Evolutionary conservation across 805 yeast genomes (phyloP).

Genomic region (Suhomyces kilbournensis): DNA sequence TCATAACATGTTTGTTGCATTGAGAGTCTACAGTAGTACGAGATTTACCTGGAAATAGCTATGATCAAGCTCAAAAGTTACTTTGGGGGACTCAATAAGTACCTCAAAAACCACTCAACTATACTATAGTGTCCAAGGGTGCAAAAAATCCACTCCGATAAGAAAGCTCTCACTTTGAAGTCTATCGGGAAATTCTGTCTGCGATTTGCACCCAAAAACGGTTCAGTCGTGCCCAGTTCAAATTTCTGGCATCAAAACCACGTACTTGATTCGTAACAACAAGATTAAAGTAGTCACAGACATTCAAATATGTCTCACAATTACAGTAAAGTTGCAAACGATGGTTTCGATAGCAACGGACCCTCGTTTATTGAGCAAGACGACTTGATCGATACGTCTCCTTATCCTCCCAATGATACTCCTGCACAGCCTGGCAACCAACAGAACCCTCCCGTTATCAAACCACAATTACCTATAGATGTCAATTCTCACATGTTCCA

Average conservation of each 20-base stretch:
- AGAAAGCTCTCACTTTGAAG: not conserved
- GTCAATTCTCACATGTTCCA: constrained; percentile 46
- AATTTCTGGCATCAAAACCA: not conserved
- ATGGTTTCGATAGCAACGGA: not conserved
- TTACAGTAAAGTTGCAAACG: constrained; percentile 1
- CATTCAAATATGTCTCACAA: constrained; percentile 3
- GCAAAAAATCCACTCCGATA: not conserved
- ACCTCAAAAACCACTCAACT: no score
- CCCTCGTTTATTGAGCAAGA: constrained; percentile 15
- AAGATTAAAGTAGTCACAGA: not conserved
- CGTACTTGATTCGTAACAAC: not conserved
- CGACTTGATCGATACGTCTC: constrained; percentile 12
- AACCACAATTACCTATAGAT: constrained; percentile 27
- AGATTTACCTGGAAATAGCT: not conserved
- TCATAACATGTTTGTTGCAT: no score
- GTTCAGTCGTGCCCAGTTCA: not conserved
- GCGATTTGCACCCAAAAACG: not conserved
- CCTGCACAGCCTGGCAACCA: not conserved
- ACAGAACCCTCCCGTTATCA: constrained; percentile 12
- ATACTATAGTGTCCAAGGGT: not conserved
- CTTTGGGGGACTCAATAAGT: no score
- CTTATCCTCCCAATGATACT: constrained; percentile 8
- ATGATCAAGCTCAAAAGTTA: no score
- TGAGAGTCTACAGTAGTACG: not conserved
- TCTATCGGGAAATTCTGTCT: not conserved